Evolutionary conservation across 2,329 filamentous ascomycete species (phyloP), one percentile per base, ranked within the genome.

Genomic region (Ceratocystiopsis sp.): DNA sequence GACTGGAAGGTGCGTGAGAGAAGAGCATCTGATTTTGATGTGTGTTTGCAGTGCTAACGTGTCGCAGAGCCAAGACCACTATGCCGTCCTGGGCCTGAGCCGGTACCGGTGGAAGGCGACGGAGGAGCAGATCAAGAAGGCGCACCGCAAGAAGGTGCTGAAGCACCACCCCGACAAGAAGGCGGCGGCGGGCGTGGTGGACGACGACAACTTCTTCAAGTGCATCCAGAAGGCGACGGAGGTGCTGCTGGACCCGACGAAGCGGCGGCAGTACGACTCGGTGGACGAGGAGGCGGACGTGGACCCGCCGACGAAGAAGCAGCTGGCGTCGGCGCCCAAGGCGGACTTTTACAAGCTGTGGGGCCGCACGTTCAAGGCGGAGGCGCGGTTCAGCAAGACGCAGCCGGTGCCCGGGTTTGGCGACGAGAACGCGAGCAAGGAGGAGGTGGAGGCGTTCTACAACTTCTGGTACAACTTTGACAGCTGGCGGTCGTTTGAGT

Each of bases 401-500:
- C 84, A 93, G 59, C 89, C 89, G 8, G 91, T 95, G 3, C 93
- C 91, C 7, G 66, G 72, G 54, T 78, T 98, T 46, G 91, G 91
- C 49, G 74, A 84, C 57, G 84, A 84, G 51, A 81, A 93, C 52
- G 80, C 83, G 57, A 75, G 75, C 54, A 84, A 87, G 64, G 84
- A 93, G 58, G 80, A 94, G 10, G 91, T 98, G 39, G 87, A 96
- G 59, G 69, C 71, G 43, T 98, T 98, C 64, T 98, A 98, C 75
- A 94, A 98, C 73, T 98, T 96, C 71, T 98, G 84, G 80, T 98
- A 96, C 73, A 93, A 89, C 73, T 93, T 98, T 56, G 91, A 98
- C 72, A 91, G 82, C 62, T 98, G 91, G 91, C 75, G 91, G 48
- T 79, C 83, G 3, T 98, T 98, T 57, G 91, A 98, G 67, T 98